Evolutionary conservation across 2,329 filamentous ascomycete species (phyloP).

Genomic region (Cercospora sp.): DNA sequence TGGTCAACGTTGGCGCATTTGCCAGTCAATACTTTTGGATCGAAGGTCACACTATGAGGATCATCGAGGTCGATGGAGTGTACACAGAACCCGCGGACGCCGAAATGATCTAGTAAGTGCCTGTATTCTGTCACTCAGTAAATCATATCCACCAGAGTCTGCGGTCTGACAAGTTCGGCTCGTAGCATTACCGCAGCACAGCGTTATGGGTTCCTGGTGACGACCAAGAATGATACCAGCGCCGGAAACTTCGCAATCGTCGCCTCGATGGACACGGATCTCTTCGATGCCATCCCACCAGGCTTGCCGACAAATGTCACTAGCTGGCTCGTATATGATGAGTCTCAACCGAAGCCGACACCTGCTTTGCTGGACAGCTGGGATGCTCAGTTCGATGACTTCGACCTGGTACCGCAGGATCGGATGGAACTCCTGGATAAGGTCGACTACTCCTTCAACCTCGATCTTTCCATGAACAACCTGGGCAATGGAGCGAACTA

Average conservation of each 20-base stretch:
- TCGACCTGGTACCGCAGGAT: slow-evolving; percentile 68
- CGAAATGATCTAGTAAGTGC: slow-evolving; percentile 55
- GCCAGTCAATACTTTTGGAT: slow-evolving; percentile 71
- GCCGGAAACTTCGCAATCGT: slow-evolving; percentile 61
- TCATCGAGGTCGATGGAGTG: slow-evolving; percentile 71
- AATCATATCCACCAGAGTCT: not conserved
- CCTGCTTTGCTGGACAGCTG: slow-evolving; percentile 62
- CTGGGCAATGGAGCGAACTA: slow-evolving; percentile 67
- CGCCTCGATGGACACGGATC: slow-evolving; percentile 50
- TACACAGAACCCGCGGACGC: slow-evolving; percentile 61
- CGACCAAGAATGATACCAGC: slow-evolving; percentile 56
- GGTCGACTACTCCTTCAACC: slow-evolving; percentile 63
- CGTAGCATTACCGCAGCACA: slow-evolving; percentile 63
- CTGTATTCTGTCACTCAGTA: not conserved
- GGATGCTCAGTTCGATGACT: slow-evolving; percentile 68
- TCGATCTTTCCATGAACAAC: slow-evolving; percentile 64
- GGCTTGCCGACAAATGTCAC: slow-evolving; percentile 66
- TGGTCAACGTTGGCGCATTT: slow-evolving; percentile 70
- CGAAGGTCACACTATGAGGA: slow-evolving; percentile 63
- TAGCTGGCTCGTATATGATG: slow-evolving; percentile 58
- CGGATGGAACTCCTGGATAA: slow-evolving; percentile 59
- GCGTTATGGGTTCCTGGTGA: slow-evolving; percentile 66
- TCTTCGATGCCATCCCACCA: slow-evolving; percentile 67
- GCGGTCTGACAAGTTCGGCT: not conserved
- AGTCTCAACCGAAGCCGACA: slow-evolving; percentile 46